A percentile compares a stretch with the other conserved stretches of the same genome.
These are phyloP conservation scores for Xylariales sp. DNA, from an alignment of 2,329 filamentous ascomycete species.

Conservation along the genomic window DNA sequence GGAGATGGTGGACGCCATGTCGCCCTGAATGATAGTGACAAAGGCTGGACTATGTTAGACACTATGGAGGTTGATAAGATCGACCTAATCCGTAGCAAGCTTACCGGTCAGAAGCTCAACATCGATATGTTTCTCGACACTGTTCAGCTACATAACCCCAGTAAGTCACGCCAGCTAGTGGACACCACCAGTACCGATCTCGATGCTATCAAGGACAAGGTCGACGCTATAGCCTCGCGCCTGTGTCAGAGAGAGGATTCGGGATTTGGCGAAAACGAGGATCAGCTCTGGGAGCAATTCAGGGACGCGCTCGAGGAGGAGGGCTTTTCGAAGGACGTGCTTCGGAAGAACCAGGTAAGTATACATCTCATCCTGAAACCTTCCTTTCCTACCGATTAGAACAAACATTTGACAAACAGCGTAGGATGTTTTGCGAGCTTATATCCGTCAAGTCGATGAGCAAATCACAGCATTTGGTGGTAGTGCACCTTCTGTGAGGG, in stretches of 20 bases:
- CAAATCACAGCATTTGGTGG: slow-evolving; percentile 57
- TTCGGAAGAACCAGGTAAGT: slow-evolving; percentile 68
- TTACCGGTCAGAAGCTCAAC: slow-evolving; percentile 63
- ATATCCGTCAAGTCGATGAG: slow-evolving; percentile 70
- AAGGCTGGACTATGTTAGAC: slow-evolving; percentile 49
- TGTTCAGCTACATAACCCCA: slow-evolving; percentile 63
- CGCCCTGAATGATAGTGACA: slow-evolving; percentile 50
- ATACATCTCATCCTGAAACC: not conserved
- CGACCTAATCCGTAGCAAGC: slow-evolving; percentile 57
- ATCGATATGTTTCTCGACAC: slow-evolving; percentile 69
- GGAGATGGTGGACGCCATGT: slow-evolving; percentile 44
- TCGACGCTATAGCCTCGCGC: slow-evolving; percentile 66
- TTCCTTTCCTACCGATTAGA: not conserved
- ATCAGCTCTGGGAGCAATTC: slow-evolving; percentile 69
- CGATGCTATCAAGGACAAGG: slow-evolving; percentile 69
- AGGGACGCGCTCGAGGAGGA: slow-evolving; percentile 67
- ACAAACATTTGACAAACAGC: slow-evolving; percentile 11
- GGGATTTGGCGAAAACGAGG: slow-evolving; percentile 57
- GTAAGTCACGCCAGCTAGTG: slow-evolving; percentile 53
- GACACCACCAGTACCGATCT: slow-evolving; percentile 57
- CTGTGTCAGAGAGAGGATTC: slow-evolving; percentile 59
- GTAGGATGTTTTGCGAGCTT: slow-evolving; percentile 69
- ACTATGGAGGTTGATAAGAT: slow-evolving; percentile 56
- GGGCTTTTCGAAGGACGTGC: slow-evolving; percentile 66
- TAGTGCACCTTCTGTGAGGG: slow-evolving; percentile 62